A percentile compares a stretch with the other conserved stretches of the same genome.
These are phyloP conservation scores for barley (Hordeum vulgare) DNA, from an alignment of 176 grass and related monocot genomes.

Conservation along the genomic window MorexV3_pseudomolecules_assembly NC_058522.1:3574873-3575372, in stretches of 20 bases:
- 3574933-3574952: conserved; percentile 2
- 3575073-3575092: not conserved
- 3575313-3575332: not conserved
- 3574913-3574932: not conserved
- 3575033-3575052: not conserved
- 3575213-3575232: conserved; percentile 11
- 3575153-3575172: conserved; percentile 20
- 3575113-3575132: not conserved
- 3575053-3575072: not conserved
- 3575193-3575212: not conserved
- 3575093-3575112: not conserved
- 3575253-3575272: not conserved
- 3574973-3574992: not conserved
- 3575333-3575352: not conserved
- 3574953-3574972: conserved; percentile 14
- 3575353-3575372: not conserved
- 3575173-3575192: conserved; percentile 25
- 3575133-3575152: not conserved
- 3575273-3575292: not conserved
- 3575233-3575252: not conserved
- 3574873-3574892: not conserved
- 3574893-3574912: not conserved
- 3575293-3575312: not conserved
- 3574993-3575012: not conserved
- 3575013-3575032: not conserved